Evolutionary conservation across 2,329 filamentous ascomycete genomes (phyloP), one percentile per base, ranked within the genome.

Genomic region (Aspergillus bombycis): DNA sequence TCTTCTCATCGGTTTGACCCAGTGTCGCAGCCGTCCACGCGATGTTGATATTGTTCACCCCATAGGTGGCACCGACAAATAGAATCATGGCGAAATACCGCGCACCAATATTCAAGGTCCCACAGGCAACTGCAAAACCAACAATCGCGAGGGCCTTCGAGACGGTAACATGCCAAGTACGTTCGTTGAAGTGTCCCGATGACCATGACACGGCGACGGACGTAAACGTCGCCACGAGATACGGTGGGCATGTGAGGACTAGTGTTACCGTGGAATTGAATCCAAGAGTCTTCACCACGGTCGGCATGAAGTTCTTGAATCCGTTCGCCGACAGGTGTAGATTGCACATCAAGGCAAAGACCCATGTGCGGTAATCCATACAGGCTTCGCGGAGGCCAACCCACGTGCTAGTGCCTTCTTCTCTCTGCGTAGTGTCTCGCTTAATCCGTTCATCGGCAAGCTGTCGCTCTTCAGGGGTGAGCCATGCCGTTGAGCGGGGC

Each of bases 291-390:
- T 79, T 70, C 38, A 85, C 80, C 1, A 82, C 80, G 62, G 69
- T 74, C 34, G 69, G 78, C 66, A 77, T 78, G 69, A 79, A 78
- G 70, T 73, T 79, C 61, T 78, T 77, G 75, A 86, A 86, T 0
- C 81, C 63, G 34, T 85, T 83, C 1, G 84, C 83, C 1, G 81
- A 82, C 14, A 86, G 73, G 69, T 86, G 83, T 69, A 85, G 83
- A 71, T 86, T 85, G 67, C 85, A 82, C 83, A 86, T 86, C 41
- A 86, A 74, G 6, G 80, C 81, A 65, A 86, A 82, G 3, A 87
- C 71, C 80, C 83, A 86, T 0, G 84, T 81, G 58, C 83, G 78
- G 67, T 81, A 82, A 63, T 87, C 85, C 14, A 70, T 71, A 59
- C 79, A 77, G 0, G 84, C 84, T 63, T 83, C 79, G 68, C 81